phyloP scores from a whole-genome alignment of 2,329 filamentous ascomycete genomes.

The Fusarium sp. region DNA sequence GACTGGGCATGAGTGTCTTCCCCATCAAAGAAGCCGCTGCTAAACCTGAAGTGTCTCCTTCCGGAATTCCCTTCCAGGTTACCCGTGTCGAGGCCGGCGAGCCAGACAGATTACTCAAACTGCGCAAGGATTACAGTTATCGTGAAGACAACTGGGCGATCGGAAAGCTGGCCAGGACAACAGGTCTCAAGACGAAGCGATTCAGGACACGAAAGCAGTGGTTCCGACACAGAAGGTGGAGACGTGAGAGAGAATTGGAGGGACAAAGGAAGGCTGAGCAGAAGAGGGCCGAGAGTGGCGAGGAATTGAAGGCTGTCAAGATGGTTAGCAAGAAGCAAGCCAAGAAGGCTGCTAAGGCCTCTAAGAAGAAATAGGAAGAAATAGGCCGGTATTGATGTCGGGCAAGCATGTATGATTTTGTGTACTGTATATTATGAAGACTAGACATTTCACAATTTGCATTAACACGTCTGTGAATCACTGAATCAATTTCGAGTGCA shows the following conservation, averaged over 20 bases:
- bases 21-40: constrained; percentile 57
- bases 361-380: constrained; percentile 56
- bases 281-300: constrained; percentile 52
- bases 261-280: constrained; percentile 57
- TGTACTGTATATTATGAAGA: constrained; percentile 39
- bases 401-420: constrained; percentile 44
- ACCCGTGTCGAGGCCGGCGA: constrained; percentile 57
- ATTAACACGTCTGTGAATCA: too few species aligned
- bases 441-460: not conserved
- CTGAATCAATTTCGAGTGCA: too few species aligned
- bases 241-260: constrained; percentile 57
- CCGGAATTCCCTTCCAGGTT: constrained; percentile 63
- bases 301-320: constrained; percentile 50
- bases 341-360: constrained; percentile 53
- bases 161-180: constrained; percentile 66
- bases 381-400: constrained; percentile 27
- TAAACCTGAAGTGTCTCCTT: constrained; percentile 60
- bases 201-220: constrained; percentile 64
- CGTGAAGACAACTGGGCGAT: constrained; percentile 71
- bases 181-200: constrained; percentile 62
- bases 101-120: constrained; percentile 62
- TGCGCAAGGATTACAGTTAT: constrained; percentile 69
- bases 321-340: constrained; percentile 55
- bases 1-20: constrained; percentile 77
- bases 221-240: constrained; percentile 60